Evolutionary conservation across 2,329 filamentous ascomycete genomes (phyloP).

Genomic region (Madurella mycetomatis): DNA sequence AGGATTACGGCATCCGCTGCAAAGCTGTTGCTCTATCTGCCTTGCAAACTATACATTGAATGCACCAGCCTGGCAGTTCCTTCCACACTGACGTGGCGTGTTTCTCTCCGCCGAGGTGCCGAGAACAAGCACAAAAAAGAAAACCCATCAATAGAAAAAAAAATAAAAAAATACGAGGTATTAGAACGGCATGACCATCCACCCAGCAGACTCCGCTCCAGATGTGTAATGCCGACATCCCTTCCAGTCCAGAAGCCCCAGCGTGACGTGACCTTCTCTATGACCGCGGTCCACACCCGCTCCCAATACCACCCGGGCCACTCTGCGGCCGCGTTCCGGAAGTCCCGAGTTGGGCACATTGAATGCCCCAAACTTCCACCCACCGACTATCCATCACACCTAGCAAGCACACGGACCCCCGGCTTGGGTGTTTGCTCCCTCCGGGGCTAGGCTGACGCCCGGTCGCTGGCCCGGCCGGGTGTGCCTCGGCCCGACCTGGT

Average conservation of each 20-base stretch:
- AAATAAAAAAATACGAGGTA: conserved; percentile 21
- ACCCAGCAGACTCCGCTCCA: conserved; percentile 24
- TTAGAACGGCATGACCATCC: conserved; percentile 23
- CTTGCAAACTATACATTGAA: conserved; percentile 26
- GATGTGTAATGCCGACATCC: conserved; percentile 19
- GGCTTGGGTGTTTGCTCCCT: conserved; percentile 54
- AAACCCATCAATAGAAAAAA: conserved; percentile 13
- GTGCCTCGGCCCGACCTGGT: conserved; percentile 90
- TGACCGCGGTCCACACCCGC: conserved; percentile 6
- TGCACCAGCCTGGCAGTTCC: conserved; percentile 9
- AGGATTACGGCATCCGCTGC: conserved; percentile 20
- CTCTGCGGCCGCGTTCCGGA: neutral
- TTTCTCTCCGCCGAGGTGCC: conserved; percentile 5
- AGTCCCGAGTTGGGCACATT: neutral
- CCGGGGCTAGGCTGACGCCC: conserved; percentile 53
- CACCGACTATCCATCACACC: conserved; percentile 21
- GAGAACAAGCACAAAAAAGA: conserved; percentile 18
- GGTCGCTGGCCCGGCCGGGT: conserved; percentile 62
- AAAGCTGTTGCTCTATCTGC: conserved; percentile 30
- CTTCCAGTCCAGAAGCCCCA: conserved; percentile 1
- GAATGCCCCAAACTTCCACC: neutral
- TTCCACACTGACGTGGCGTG: neutral
- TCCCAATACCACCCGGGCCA: neutral
- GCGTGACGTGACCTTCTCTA: conserved; percentile 19
- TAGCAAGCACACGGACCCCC: conserved; percentile 55